Percentiles rank a stretch among this genome's conserved stretches.
Evolutionary conservation across 768 basidiomycete species (phyloP).

Genomic region (Lentinula boryana): DNA sequence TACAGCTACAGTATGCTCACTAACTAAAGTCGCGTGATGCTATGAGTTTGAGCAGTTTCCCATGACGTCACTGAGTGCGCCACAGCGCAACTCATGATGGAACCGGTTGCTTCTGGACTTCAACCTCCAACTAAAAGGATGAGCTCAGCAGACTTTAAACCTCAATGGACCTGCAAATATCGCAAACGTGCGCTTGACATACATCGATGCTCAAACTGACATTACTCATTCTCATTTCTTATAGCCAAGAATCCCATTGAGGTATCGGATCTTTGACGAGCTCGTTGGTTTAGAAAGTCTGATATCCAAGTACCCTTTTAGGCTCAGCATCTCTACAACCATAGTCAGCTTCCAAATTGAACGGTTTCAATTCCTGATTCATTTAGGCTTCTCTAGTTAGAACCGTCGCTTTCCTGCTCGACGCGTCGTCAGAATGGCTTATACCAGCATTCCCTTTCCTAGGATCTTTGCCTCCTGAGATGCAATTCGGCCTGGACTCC

Average conservation of each 20-base stretch:
- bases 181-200: neutral
- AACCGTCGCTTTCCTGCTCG: slow-evolving; percentile 8
- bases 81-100: too few species aligned
- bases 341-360: neutral
- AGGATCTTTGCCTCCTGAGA: slow-evolving; percentile 6
- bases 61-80: too few species aligned
- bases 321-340: slow-evolving; percentile 1
- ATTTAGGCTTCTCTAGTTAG: neutral
- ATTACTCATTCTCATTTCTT: neutral
- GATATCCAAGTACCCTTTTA: neutral
- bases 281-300: neutral
- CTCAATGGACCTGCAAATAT: slow-evolving; percentile 6
- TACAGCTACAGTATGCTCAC: neutral
- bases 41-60: too few species aligned
- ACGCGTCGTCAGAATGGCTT: slow-evolving; percentile 12
- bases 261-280: neutral
- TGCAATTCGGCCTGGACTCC: slow-evolving; percentile 10
- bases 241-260: slow-evolving; percentile 2
- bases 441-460: slow-evolving; percentile 8
- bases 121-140: neutral
- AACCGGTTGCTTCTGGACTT: neutral
- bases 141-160: neutral
- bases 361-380: neutral
- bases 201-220: neutral
- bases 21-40: neutral